Evolutionary conservation across 1,284 basidiomycete species (phyloP), one percentile per base, ranked within the genome.

Genomic region (Sphaerobolus stellatus): DNA sequence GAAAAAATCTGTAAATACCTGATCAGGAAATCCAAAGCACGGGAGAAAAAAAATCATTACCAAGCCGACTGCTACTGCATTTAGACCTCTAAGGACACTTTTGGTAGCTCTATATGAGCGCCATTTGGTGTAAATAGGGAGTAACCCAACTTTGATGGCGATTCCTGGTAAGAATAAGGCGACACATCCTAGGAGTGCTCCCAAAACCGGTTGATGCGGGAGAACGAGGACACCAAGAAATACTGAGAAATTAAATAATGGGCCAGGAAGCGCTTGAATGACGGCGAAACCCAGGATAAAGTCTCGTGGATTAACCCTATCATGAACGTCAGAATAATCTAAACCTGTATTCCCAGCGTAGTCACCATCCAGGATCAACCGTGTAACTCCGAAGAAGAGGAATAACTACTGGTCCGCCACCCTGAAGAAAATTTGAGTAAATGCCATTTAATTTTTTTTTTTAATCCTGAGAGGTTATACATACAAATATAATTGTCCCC

Each of bases 331-430:
- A 33, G n/a, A 27, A 48, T 22, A 9, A 9, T 25, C 25, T 20
- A 20, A 45, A 5, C n/a, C 16, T 20, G 3, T 16, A 29, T 13
- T 18, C 4, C 8, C n/a, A 25, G 11, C n/a, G n/a, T 11, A 16
- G 16, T 24, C 51, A 53, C 76, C 74, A 76, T 14, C 74, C 81
- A 16, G 75, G 74, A 11, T 75, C 72, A n/a, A 83, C 81, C 2
- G 77, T 77, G 61, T 83, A 84, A 51, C 76, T 75, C 18, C 78
- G 71, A 11, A 83, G 68, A 4, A 83, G 71, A 2, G 81, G 81
- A 56, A 83, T 79, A 30, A 83, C 81, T 6, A 83, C 82, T 0
- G 82, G 82, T 18, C 82, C 82, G 8, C 81, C 82, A 18, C 82
- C 82, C 61, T 83, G 81, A 56, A 82, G 80, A 64, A 82, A 79